phyloP scores from a whole-genome alignment of 331 rosid species.

The Malus hybrid region DNA sequence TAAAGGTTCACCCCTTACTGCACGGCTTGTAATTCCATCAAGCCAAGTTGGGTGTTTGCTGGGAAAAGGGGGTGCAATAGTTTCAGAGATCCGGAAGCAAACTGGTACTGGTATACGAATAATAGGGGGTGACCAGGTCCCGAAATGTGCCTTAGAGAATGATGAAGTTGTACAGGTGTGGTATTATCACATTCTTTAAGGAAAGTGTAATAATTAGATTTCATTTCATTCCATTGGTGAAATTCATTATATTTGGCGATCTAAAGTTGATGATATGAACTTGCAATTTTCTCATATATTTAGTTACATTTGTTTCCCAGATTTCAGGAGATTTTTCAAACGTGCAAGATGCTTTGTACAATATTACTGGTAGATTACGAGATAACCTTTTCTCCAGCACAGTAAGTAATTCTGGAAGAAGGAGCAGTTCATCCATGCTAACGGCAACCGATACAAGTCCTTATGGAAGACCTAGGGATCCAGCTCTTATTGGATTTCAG shows the following conservation, averaged over 20 bases:
- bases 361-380: conserved; percentile 84
- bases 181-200: background rate
- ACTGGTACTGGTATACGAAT: conserved; percentile 74
- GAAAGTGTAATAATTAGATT: background rate
- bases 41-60: conserved; percentile 92
- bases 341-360: conserved; percentile 94
- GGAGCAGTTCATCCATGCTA: conserved; percentile 40
- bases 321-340: conserved; percentile 76
- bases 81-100: conserved; percentile 77
- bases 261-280: background rate
- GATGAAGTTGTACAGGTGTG: conserved; percentile 80
- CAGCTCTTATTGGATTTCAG: conserved; percentile 39
- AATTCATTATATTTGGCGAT: background rate
- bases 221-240: background rate
- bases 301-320: conserved; percentile 27
- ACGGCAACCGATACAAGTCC: conserved; percentile 56
- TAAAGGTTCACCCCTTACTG: conserved; percentile 53
- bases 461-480: conserved; percentile 54
- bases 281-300: background rate
- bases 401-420: conserved; percentile 47
- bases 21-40: conserved; percentile 66
- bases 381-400: conserved; percentile 60
- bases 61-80: conserved; percentile 86
- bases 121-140: conserved; percentile 66
- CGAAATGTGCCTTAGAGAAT: conserved; percentile 70